phyloP scores from a whole-genome alignment of 306 rosid species.

The Lathyrus oleraceus region DNA sequence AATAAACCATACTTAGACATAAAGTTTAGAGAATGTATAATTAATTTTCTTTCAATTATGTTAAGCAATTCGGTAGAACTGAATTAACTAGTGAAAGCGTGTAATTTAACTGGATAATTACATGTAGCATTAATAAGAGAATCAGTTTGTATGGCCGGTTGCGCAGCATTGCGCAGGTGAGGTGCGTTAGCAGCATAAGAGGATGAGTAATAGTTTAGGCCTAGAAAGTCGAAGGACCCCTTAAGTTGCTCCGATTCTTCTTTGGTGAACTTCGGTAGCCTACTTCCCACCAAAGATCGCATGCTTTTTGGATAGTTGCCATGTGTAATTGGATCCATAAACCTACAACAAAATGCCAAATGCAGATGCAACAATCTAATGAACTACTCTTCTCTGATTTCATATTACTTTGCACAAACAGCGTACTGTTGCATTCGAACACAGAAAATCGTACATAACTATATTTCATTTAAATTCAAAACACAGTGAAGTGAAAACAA shows the following conservation, averaged over 20 bases:
- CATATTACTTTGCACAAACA: too few species aligned
- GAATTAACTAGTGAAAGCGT: conserved; percentile 7
- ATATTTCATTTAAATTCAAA: too few species aligned
- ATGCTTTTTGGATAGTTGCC: conserved; percentile 45
- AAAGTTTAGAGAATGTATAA: background rate
- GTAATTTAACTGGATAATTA: conserved; percentile 32
- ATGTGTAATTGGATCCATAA: conserved; percentile 42
- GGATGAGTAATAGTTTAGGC: conserved; percentile 47
- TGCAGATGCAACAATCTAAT: conserved; percentile 1
- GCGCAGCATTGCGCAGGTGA: conserved; percentile 6
- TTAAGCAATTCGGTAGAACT: conserved; percentile 1
- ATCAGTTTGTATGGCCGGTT: conserved; percentile 41
- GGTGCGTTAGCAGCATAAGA: conserved; percentile 41
- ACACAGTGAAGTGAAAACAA: background rate
- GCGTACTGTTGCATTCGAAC: conserved; percentile 17
- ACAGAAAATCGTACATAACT: too few species aligned
- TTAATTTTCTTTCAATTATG: conserved; percentile 6
- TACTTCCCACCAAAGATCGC: conserved; percentile 38
- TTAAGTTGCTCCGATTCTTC: conserved; percentile 36
- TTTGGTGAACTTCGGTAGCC: conserved; percentile 36
- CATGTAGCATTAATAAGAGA: conserved; percentile 43
- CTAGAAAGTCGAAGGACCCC: conserved; percentile 47
- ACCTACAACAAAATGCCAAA: conserved; percentile 34
- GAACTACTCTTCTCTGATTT: background rate
- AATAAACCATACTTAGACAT: background rate